Evolutionary conservation across 495 filamentous ascomycete species (phyloP), one percentile per base, ranked within the genome.

Genomic region (Neurospora hispaniola): DNA sequence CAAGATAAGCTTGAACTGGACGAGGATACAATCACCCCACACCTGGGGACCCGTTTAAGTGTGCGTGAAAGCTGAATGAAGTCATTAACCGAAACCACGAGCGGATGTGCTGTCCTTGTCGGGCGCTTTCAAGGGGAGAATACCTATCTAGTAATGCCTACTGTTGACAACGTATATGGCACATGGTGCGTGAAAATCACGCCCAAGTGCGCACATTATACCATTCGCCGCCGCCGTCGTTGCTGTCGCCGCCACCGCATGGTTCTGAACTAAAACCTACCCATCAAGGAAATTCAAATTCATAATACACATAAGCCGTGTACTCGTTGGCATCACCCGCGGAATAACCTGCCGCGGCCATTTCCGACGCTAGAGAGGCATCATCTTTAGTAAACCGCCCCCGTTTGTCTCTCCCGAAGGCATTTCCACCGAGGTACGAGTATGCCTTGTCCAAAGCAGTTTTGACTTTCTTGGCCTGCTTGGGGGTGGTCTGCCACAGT

Each of bases 291-390:
- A 96, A 90, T 79, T 94, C 91, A 80, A 98, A 94, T 76, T 97
- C 93, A 83, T 98, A 99, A 84, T 93, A 98, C 80, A 98, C 96
- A 83, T 96, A 99, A 40, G 96, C 90, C 72, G 93, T 93, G 83
- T 98, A 99, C 78, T 97, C 96, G 73, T 89, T 88, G 66, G 89
- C 89, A 74, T 92, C 90, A 42, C 89, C 91, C 3, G 81, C 77
- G 12, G 83, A 86, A 42, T 88, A 76, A 23, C 88, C 90, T 2
- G 86, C 88, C 3, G 88, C 88, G 44, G 93, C 92, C 88, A 96
- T 93, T 73, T 97, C 94, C 48, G 88, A 90, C 40, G 91, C 90
- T 70, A 89, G 80, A 38, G 88, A 82, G 42, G 88, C 87, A 80
- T 98, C 95, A 77, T 98, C 94, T 78, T 94, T 93, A 76, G 90